Base-by-base conservation (phyloP, 495 filamentous ascomycete genomes). In the Podospora didyma region DNA sequence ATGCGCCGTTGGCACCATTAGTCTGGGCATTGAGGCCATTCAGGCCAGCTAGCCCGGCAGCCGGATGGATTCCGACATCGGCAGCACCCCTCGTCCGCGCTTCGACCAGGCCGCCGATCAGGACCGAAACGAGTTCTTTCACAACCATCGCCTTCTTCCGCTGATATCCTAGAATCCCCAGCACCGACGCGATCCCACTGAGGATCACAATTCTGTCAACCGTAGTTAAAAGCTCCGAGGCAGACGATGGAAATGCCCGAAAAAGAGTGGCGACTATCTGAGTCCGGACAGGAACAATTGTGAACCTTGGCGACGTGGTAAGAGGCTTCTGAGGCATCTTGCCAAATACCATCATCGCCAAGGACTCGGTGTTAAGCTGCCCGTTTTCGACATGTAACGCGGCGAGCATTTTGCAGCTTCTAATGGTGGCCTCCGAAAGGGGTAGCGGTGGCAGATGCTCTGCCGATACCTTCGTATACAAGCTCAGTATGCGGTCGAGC, bases 41-140 rank as follows among this genome's bases (percentile, higher is more conserved):
- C 21, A 92, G 71, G 58, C 85, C 85, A 12, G 85, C 82, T 41
- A 95, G 71, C 1, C 89, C 90, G 21, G 94, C 91, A 23, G 91
- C 92, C 46, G 95, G 95, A 70, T 97, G 94, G 45, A 98, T 87
- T 4, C 95, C 94, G 54, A 93, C 87, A 61, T 97, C 94, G 19
- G 95, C 94, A 51, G 94, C 95, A 31, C 92, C 91, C 53, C 90
- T 80, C 53, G 95, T 96, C 39, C 94, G 80, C 16, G 95, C 95
- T 69, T 96, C 89, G n/a, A 96, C 86, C 26, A 98, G 75, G 1
- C 86, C 89, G 53, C 87, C 88, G 51, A 94, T 88, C 54, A 96
- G 76, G 28, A 89, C 82, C n/a, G 83, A 82, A 7, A 97, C 75
- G 52, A 96, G 79, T 63, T 97, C 92, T 59, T 86, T 85, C 56